These are phyloP conservation scores for Barnettozyma vustinii DNA, from an alignment of 805 yeast genomes.

Conservation along the genomic window DNA sequence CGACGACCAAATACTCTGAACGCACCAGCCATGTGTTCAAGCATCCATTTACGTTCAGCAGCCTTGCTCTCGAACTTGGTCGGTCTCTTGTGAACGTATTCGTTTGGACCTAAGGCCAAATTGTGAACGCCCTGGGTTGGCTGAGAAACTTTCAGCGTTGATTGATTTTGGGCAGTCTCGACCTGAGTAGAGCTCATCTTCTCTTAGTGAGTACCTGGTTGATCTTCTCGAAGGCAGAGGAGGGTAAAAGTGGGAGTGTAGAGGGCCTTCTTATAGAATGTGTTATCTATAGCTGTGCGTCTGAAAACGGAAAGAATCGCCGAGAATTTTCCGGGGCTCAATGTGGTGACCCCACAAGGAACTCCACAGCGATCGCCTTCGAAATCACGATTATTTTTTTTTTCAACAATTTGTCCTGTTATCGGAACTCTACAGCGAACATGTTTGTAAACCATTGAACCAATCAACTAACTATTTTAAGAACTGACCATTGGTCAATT, in stretches of 20 bases:
- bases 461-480: background rate
- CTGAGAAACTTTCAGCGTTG: background rate
- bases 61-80: slow-evolving; percentile 39
- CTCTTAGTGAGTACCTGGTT: too few species aligned
- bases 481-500: slow-evolving; percentile 24
- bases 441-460: too few species aligned
- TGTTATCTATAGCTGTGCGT: too few species aligned
- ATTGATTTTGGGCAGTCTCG: background rate
- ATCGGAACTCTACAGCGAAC: background rate
- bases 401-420: background rate
- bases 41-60: slow-evolving; percentile 47
- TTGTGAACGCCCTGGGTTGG: slow-evolving; percentile 51
- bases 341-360: too few species aligned
- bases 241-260: too few species aligned
- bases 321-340: too few species aligned
- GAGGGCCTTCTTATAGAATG: too few species aligned
- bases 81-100: slow-evolving; percentile 48
- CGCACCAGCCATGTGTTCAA: slow-evolving; percentile 80
- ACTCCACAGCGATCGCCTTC: background rate
- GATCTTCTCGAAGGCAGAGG: too few species aligned
- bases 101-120: slow-evolving; percentile 44
- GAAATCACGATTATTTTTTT: too few species aligned
- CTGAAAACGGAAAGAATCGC: too few species aligned
- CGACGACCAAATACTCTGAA: slow-evolving; percentile 78
- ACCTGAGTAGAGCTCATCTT: background rate